These are phyloP conservation scores for Coniochaeta ligniaria DNA, from an alignment of 2,329 filamentous ascomycete genomes.

Conservation along the genomic window DNA sequence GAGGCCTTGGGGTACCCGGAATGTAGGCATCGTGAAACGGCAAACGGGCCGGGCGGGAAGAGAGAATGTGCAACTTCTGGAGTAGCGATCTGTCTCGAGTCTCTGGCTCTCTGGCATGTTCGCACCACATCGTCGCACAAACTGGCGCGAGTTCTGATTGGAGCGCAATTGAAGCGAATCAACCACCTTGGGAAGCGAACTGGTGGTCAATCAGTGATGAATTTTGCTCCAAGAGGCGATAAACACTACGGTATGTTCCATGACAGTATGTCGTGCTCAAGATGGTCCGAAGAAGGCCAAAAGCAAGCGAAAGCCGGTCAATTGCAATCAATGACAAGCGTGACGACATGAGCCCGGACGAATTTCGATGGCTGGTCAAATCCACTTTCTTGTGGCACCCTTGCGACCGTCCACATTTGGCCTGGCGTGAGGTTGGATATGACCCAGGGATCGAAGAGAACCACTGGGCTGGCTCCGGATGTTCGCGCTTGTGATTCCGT, in stretches of 20 bases:
- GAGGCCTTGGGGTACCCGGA: neutral
- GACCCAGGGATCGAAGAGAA: neutral
- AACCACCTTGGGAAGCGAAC: neutral
- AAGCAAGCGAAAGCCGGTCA: neutral
- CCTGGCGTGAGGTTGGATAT: neutral
- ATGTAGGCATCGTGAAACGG: neutral
- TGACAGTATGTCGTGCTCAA: neutral
- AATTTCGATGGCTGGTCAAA: too few species aligned
- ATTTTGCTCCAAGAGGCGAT: too few species aligned
- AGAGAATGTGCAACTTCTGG: neutral
- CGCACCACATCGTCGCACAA: neutral
- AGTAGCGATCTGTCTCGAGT: neutral
- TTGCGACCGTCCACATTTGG: too few species aligned
- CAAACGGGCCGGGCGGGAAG: slow-evolving; percentile 1
- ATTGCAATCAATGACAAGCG: neutral
- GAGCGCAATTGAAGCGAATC: neutral
- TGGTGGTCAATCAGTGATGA: neutral
- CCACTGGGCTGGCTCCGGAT: slow-evolving; percentile 2
- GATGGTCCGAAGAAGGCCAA: too few species aligned
- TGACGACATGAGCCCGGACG: neutral
- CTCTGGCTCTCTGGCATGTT: too few species aligned
- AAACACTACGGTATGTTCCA: too few species aligned
- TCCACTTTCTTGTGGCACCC: too few species aligned
- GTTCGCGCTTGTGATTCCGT: neutral
- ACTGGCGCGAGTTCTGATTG: neutral